Evolutionary conservation across 2,329 filamentous ascomycete species (phyloP).

Genomic region (Microdochium paspali): DNA sequence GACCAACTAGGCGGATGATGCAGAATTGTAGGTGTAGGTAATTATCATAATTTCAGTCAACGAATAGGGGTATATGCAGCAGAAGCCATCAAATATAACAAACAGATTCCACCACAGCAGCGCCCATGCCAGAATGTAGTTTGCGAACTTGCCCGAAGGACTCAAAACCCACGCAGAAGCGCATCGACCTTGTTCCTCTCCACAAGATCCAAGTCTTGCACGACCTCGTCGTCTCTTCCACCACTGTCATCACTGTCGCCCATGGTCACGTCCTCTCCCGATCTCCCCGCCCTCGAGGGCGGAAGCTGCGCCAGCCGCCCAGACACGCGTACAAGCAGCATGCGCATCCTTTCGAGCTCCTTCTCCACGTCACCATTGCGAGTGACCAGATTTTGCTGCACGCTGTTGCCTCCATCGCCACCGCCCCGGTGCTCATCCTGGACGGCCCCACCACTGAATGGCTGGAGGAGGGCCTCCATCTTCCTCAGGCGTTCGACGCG

Average conservation of each 20-base stretch:
- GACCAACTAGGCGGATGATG: no score
- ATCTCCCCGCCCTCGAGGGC: not conserved
- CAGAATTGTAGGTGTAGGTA: no score
- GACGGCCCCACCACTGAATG: slow-evolving; percentile 26
- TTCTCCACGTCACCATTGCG: slow-evolving; percentile 54
- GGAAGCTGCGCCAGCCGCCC: slow-evolving; percentile 36
- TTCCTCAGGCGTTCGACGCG: slow-evolving; percentile 36
- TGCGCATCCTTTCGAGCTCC: slow-evolving; percentile 58
- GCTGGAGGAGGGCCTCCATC: slow-evolving; percentile 41
- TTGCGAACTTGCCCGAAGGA: no score
- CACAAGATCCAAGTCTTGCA: slow-evolving; percentile 26
- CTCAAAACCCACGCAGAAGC: slow-evolving; percentile 25
- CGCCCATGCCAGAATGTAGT: no score
- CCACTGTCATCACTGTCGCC: slow-evolving; percentile 5
- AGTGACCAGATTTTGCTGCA: slow-evolving; percentile 60
- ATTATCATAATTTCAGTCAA: not conserved
- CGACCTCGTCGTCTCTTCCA: slow-evolving; percentile 12
- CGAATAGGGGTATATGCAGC: not conserved
- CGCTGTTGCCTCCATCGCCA: slow-evolving; percentile 23
- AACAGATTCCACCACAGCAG: not conserved
- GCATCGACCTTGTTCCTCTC: slow-evolving; percentile 31
- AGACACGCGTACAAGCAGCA: slow-evolving; percentile 50
- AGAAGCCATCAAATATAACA: not conserved
- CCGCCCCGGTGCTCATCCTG: slow-evolving; percentile 9
- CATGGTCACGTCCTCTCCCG: not conserved